phyloP scores from a whole-genome alignment of 1,139 yeast species.

The Geotrichum aggregatum region DNA sequence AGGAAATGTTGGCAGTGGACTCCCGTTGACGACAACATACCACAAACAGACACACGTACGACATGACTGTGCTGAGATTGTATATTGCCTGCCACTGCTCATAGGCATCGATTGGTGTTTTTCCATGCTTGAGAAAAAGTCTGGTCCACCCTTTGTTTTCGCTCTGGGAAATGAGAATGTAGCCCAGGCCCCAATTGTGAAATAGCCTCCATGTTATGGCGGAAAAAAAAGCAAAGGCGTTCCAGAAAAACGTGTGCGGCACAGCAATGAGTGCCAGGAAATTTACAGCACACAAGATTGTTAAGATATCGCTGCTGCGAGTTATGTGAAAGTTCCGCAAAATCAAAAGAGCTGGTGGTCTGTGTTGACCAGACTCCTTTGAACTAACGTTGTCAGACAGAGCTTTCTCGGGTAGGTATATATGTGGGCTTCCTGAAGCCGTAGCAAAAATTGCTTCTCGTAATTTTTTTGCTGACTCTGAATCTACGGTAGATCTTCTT shows the following conservation, averaged over 20 bases:
- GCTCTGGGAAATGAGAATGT: constrained; percentile 58
- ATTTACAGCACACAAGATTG: constrained; percentile 48
- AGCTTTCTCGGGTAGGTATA: constrained; percentile 2
- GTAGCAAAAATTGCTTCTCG: constrained; percentile 10
- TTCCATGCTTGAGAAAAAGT: constrained; percentile 61
- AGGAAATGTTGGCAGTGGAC: constrained; percentile 35
- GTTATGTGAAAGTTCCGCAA: constrained; percentile 59
- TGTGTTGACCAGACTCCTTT: constrained; percentile 13
- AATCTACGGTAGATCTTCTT: constrained; percentile 20
- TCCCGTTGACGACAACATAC: constrained; percentile 39
- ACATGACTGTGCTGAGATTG: constrained; percentile 48
- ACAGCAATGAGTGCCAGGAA: constrained; percentile 49
- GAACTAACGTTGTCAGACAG: constrained; percentile 12
- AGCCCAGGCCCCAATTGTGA: constrained; percentile 53
- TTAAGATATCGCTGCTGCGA: constrained; percentile 62
- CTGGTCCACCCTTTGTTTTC: constrained; percentile 61
- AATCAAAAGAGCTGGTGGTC: constrained; percentile 52
- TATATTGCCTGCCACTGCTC: constrained; percentile 74
- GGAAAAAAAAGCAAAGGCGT: constrained; percentile 43
- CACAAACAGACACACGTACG: constrained; percentile 42
- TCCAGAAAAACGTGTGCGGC: constrained; percentile 31
- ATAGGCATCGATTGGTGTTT: constrained; percentile 64
- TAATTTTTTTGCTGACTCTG: constrained; percentile 14
- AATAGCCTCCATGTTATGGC: constrained; percentile 51
- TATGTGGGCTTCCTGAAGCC: background rate